Conservation (phyloP, 352 stramenopile genomes). For the Phytophthora hibernalis region DNA sequence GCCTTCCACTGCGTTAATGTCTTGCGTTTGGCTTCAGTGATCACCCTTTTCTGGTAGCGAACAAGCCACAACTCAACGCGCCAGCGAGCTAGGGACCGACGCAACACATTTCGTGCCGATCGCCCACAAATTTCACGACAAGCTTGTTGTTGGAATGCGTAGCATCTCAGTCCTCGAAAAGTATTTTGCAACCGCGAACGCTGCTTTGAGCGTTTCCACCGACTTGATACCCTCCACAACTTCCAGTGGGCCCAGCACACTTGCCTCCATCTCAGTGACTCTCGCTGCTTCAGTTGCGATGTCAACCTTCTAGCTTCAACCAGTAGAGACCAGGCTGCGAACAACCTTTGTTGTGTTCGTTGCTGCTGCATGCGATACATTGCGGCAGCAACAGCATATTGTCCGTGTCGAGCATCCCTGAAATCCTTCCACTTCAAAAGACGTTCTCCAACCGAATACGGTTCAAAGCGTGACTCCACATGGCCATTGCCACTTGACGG, state of each 20-base stretch:
- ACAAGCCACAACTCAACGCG: conserved; percentile 35
- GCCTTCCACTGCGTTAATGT: conserved; percentile 25
- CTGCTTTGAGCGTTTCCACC: conserved; percentile 22
- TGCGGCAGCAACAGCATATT: conserved; percentile 18
- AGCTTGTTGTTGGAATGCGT: conserved; percentile 37
- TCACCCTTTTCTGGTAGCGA: conserved; percentile 21
- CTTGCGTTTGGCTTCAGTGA: conserved; percentile 11
- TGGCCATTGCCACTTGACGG: conserved; percentile 35
- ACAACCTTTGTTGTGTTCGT: conserved; percentile 17
- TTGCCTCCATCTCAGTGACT: conserved; percentile 20
- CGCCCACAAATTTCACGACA: conserved; percentile 24
- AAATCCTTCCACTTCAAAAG: conserved; percentile 21
- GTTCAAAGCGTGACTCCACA: conserved; percentile 30
- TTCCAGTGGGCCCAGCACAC: conserved; percentile 33
- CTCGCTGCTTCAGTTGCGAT: conserved; percentile 1
- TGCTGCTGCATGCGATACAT: conserved; percentile 31
- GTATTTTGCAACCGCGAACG: conserved; percentile 6
- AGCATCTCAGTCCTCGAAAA: conserved; percentile 26
- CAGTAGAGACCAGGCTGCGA: conserved; percentile 23
- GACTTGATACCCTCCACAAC: conserved; percentile 28
- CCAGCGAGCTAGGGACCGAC: conserved; percentile 28
- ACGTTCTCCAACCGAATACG: conserved; percentile 15
- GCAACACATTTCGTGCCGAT: conserved; percentile 16
- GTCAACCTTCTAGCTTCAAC: conserved; percentile 2
- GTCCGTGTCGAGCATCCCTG: conserved; percentile 5